Evolutionary conservation across 352 stramenopile species (phyloP).

Genomic region (Chrysophaeum taylorii): DNA sequence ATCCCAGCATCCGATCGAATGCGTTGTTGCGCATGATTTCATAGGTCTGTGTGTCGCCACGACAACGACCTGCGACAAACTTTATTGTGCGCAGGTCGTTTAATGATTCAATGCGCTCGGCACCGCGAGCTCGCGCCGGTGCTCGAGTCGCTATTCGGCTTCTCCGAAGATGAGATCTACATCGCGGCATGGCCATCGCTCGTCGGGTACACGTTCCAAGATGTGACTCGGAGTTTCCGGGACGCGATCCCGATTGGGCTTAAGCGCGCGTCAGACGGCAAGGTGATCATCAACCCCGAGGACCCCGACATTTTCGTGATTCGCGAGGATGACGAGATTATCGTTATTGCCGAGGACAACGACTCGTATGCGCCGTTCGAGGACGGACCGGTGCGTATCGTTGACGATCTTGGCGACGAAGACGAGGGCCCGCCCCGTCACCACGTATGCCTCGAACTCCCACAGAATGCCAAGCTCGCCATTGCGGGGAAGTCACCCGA

Average conservation of each 20-base stretch:
- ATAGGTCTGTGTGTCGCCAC: no score
- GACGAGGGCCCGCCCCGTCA: constrained; percentile 3
- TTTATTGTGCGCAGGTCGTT: no score
- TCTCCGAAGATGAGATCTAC: constrained; percentile 75
- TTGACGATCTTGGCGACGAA: constrained; percentile 23
- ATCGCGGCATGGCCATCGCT: constrained; percentile 68
- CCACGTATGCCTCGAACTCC: no score
- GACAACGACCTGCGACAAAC: no score
- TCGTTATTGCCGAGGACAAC: constrained; percentile 70
- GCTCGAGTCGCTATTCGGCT: constrained; percentile 48
- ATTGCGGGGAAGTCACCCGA: no score
- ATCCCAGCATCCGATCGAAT: constrained; percentile 60
- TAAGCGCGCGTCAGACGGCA: constrained; percentile 38
- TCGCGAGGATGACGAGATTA: constrained; percentile 58
- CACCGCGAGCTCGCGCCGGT: constrained; percentile 58
- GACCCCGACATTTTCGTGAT: constrained; percentile 52
- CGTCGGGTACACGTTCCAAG: constrained; percentile 51
- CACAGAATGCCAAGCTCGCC: no score
- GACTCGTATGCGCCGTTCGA: constrained; percentile 59
- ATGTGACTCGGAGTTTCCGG: constrained; percentile 56
- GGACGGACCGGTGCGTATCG: not conserved
- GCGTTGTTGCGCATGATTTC: constrained; percentile 67
- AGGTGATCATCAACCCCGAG: constrained; percentile 32
- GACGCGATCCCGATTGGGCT: constrained; percentile 65
- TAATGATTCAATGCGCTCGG: constrained; percentile 67